Evolutionary conservation across 75 land plant species (phyloP).

Genomic region (Pinus taeda): DNA sequence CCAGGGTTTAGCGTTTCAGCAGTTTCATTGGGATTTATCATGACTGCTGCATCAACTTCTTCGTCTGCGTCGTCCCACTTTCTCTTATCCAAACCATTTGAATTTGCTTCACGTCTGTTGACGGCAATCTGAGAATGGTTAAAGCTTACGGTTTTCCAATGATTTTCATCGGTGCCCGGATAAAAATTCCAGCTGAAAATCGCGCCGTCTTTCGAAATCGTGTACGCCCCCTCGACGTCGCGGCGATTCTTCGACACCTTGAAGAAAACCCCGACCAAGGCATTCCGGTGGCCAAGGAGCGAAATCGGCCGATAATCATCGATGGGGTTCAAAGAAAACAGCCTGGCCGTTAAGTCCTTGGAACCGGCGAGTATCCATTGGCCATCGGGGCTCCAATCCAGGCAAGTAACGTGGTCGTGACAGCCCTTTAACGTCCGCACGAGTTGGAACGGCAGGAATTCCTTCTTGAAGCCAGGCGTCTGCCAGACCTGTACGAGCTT

Average conservation of each 20-base stretch:
- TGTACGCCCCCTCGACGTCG: constrained; percentile 48
- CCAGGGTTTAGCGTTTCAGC: not conserved
- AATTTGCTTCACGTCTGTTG: not conserved
- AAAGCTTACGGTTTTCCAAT: too few species aligned
- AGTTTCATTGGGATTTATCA: constrained; percentile 7
- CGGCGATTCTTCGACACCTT: constrained; percentile 29
- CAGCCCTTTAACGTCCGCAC: constrained; percentile 60
- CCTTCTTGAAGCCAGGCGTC: constrained; percentile 74
- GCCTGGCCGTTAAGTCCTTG: constrained; percentile 71
- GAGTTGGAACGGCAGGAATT: constrained; percentile 78
- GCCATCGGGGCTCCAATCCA: constrained; percentile 84
- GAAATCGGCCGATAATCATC: constrained; percentile 40
- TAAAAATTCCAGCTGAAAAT: constrained; percentile 65
- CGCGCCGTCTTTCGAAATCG: constrained; percentile 72
- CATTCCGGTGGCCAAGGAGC: constrained; percentile 76
- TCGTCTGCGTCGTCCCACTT: constrained; percentile 15
- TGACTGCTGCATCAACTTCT: not conserved
- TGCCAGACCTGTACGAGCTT: constrained; percentile 82
- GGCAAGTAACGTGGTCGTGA: constrained; percentile 48
- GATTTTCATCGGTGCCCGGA: not conserved
- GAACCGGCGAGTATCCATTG: constrained; percentile 77
- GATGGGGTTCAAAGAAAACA: constrained; percentile 38
- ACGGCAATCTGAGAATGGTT: not conserved
- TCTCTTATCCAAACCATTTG: constrained; percentile 6
- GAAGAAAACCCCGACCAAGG: constrained; percentile 64